These are phyloP conservation scores for Sordaria brevicollis DNA, from an alignment of 495 filamentous ascomycete species.

Conservation along the genomic window DNA sequence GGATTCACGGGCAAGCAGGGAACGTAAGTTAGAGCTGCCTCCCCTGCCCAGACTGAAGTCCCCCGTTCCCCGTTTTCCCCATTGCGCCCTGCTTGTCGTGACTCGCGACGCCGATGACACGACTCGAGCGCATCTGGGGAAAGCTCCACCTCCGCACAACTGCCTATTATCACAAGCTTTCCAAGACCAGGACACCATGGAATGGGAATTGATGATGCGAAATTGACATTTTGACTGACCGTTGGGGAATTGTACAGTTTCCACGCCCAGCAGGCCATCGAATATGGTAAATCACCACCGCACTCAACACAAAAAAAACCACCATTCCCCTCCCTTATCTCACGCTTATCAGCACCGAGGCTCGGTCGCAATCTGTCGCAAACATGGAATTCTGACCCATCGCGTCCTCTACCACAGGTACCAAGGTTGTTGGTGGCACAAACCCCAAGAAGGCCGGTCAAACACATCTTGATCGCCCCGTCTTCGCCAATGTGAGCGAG, in stretches of 20 bases:
- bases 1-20: slow-evolving; percentile 98
- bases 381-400: slow-evolving; percentile 6
- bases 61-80: neutral
- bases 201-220: neutral
- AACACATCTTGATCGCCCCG: slow-evolving; percentile 80
- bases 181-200: neutral
- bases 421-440: slow-evolving; percentile 94
- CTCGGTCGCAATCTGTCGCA: neutral
- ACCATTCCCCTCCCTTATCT: neutral
- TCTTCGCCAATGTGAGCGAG: slow-evolving; percentile 83
- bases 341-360: neutral
- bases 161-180: neutral
- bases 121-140: neutral
- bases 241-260: slow-evolving; percentile 51
- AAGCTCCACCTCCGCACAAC: neutral
- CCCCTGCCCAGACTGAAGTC: neutral
- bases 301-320: neutral
- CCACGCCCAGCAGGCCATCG: slow-evolving; percentile 95
- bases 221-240: slow-evolving; percentile 32
- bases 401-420: slow-evolving; percentile 45
- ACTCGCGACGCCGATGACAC: slow-evolving; percentile 3
- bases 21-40: slow-evolving; percentile 57
- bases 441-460: slow-evolving; percentile 97
- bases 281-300: slow-evolving; percentile 60
- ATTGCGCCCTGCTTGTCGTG: slow-evolving; percentile 8